These are phyloP conservation scores for Lactarius deliciosus DNA, from an alignment of 768 basidiomycete species.

Conservation along the genomic window DNA sequence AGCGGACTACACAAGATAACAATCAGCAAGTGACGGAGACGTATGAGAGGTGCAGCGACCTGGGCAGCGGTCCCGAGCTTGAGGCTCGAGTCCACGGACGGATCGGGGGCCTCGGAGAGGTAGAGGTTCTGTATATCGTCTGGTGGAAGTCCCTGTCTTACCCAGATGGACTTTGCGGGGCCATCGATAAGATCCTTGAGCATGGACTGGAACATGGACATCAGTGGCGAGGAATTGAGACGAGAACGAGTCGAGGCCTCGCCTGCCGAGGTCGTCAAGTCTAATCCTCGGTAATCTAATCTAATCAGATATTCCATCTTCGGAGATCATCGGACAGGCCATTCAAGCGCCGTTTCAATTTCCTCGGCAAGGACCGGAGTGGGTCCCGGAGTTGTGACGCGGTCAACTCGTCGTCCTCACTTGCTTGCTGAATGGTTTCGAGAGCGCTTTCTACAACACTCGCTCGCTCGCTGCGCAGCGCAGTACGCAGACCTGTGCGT, in stretches of 20 bases:
- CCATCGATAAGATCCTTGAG: slow-evolving; percentile 18
- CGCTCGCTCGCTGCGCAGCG: slow-evolving; percentile 24
- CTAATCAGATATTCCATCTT: background rate
- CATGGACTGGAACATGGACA: slow-evolving; percentile 16
- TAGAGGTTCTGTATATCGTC: slow-evolving; percentile 40
- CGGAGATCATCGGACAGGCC: background rate
- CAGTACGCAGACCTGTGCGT: slow-evolving; percentile 22
- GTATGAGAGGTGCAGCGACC: slow-evolving; percentile 33
- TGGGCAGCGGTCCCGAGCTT: slow-evolving; percentile 53
- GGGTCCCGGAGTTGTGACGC: slow-evolving; percentile 16
- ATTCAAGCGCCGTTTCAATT: slow-evolving; percentile 10
- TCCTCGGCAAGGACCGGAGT: slow-evolving; percentile 9
- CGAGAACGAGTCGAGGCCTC: background rate
- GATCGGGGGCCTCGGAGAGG: slow-evolving; percentile 43
- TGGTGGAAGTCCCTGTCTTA: slow-evolving; percentile 41
- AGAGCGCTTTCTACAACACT: slow-evolving; percentile 26
- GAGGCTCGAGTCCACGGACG: slow-evolving; percentile 53
- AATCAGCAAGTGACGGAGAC: too few species aligned
- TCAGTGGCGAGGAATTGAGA: background rate
- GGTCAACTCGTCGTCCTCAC: slow-evolving; percentile 33
- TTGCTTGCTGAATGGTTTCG: slow-evolving; percentile 46
- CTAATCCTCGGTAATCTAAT: background rate
- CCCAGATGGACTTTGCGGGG: slow-evolving; percentile 41
- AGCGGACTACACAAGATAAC: slow-evolving; percentile 34
- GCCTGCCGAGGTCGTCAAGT: too few species aligned